Evolutionary conservation across 768 basidiomycete species (phyloP), one percentile per base, ranked within the genome.

Genomic region (Podaxis carcinomalis): DNA sequence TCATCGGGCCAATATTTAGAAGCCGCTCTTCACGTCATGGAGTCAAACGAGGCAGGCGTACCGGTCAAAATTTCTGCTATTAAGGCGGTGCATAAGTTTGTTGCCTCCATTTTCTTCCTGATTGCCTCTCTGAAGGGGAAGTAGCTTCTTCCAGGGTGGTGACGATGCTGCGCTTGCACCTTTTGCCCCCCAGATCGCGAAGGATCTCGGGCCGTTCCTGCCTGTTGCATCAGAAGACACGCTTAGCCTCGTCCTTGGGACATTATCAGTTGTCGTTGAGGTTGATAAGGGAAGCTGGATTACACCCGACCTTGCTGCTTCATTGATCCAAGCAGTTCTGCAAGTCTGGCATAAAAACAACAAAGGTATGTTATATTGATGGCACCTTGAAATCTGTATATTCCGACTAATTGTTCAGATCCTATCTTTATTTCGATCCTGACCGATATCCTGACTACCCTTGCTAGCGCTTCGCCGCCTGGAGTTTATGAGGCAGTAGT

Each of bases 51-150:
- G 25, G 85, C 89, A 3, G 82, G 84, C 27, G 80, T 94, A n/a
- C 91, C 93, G 0, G 89, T 98, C 68, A 98, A 98, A 73, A 80
- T 98, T 4, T 95, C 93, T 1, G 95, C 96, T 9, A 90, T 98
- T 27, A 92, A 93, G 72, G 94, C 96, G 2, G 81, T 98, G 40
- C 87, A 92, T 68, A 95, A 98, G 97, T 98, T 67, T 61, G 86
- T 70, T 21, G 42, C 16, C 0, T 44, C 23, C 23, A 4, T 14
- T 44, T 3, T 44, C 9, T 19, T 49, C 27, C 6, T 50, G 13
- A 19, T 7, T n/a, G 36, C 19, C 11, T 35, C 27, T 59, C 35
- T 44, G 55, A 54, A n/a, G 19, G 59, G 7, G 19, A 32, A 32
- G 51, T 19, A 92, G 90, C 69, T 91, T 91, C 76, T 90, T 84